These are phyloP conservation scores for Harringtonia aguacate DNA, from an alignment of 2,329 filamentous ascomycete species.

Conservation along the genomic window DNA sequence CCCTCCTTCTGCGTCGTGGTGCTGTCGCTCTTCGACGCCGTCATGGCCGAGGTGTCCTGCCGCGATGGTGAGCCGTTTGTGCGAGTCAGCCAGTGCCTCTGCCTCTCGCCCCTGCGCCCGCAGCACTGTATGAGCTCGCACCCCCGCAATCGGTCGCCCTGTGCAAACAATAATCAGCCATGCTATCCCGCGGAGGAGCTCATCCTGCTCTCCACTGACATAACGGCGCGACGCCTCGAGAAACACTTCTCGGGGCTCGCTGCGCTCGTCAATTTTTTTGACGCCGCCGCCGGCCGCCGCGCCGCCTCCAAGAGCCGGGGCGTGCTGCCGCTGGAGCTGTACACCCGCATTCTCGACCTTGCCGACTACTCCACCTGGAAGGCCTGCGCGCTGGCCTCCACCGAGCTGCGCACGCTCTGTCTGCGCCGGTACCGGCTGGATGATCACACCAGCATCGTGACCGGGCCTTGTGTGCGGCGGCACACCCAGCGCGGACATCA, in stretches of 20 bases:
- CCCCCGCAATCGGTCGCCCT: constrained; percentile 1
- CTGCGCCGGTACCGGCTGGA: too few relatives aligned
- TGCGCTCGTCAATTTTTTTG: constrained; percentile 3
- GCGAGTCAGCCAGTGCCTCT: neutral
- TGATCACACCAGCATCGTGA: too few relatives aligned
- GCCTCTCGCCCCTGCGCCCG: neutral
- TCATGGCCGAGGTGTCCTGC: constrained; percentile 1
- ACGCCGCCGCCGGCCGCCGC: neutral
- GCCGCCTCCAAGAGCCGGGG: neutral
- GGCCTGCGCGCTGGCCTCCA: too few relatives aligned
- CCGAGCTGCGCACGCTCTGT: too few relatives aligned
- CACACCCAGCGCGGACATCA: neutral
- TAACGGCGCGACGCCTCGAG: neutral
- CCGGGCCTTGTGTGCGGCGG: too few relatives aligned
- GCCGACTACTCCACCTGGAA: constrained; percentile 5
- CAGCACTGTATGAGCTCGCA: neutral
- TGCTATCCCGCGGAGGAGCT: too few relatives aligned
- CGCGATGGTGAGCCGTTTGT: neutral
- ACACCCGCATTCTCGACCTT: neutral
- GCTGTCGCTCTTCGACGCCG: constrained; percentile 2
- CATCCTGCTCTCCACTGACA: rapidly evolving
- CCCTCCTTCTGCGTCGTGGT: constrained; percentile 1
- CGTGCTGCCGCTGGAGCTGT: constrained; percentile 2
- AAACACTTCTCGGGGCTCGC: neutral
- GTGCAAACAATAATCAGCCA: neutral